Base-by-base conservation (phyloP, 805 yeast species). In the Hanseniaspora meyeri region DNA sequence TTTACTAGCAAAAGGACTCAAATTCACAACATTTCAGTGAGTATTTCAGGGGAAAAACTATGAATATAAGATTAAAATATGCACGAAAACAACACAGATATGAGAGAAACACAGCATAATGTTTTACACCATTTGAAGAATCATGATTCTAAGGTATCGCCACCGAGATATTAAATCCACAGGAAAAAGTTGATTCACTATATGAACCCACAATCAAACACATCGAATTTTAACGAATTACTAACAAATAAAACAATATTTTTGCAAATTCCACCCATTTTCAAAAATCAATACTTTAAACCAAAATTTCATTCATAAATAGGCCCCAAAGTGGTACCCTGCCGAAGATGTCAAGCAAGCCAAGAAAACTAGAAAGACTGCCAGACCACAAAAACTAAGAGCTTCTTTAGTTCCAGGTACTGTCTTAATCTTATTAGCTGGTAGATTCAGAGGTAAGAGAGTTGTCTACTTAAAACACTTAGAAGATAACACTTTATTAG, bases 371-470 rank as follows among this genome's bases (percentile, higher is more conserved):
- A 87, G 96, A 85, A 87, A 89, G 85, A 73, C 90, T 69, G 79
- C 80, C 70, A 87, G 89, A 74, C 95, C 97, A 72, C 93, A 88
- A 77, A 86, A 86, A 77, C 82, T 93, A 76, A 89, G 97, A 77
- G 81, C 95, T 70, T 85, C 96, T 63, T 80, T 91, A 71, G 95
- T 86, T 66, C 97, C 97, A 77, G 98, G 98, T 75, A 86, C 97
- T 72, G 97, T 91, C 67, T 81, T 93, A 74, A 91, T 91, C 76
- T 79, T 91, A 75, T 83, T 91, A 74, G 97, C 97, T 70, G 98
- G 98, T 74, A 88, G 96, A 78, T 91, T 89, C 95, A 87, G 98
- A 79, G 98, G 98, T 76, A 93, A 91, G 87, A 90, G 97, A 80
- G 98, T 93, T 69, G 97, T 91, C 65, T 86, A 85, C 85, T 84